Conservation (phyloP, 2,329 filamentous ascomycete species). For the Trichophyton benhamiae region DNA sequence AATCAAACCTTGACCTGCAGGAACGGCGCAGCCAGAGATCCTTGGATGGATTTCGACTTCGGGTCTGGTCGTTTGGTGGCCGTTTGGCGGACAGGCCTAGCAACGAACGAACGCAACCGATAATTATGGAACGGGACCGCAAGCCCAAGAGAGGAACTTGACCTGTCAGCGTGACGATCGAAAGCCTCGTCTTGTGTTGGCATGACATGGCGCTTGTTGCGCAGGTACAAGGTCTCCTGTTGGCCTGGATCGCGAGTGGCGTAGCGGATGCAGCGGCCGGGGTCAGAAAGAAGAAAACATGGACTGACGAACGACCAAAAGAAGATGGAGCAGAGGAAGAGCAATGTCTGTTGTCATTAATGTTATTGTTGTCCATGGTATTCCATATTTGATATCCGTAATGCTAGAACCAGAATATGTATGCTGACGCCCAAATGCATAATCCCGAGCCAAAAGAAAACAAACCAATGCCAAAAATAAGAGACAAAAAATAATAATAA, state of each 20-base stretch:
- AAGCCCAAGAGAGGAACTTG: background rate
- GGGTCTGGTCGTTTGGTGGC: background rate
- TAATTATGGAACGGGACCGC: background rate
- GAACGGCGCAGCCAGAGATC: background rate
- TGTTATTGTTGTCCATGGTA: background rate
- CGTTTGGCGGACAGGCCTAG: background rate
- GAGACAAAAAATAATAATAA: background rate
- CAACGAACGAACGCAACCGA: background rate
- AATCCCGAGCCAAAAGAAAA: background rate
- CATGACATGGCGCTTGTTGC: conserved; percentile 2
- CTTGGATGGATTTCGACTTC: background rate
- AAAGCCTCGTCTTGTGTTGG: background rate
- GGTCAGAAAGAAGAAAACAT: background rate
- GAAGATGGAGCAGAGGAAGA: background rate
- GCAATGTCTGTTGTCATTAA: background rate
- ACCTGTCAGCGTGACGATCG: background rate
- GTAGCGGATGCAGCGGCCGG: background rate
- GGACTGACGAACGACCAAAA: background rate
- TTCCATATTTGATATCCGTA: background rate
- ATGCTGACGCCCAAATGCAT: background rate
- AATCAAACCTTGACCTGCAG: background rate
- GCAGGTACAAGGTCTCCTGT: background rate
- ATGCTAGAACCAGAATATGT: background rate
- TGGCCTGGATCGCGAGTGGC: background rate
- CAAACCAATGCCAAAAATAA: background rate